Percentiles rank a stretch among this genome's conserved stretches.
Conservation (phyloP, 176 grass and related monocot species). For the Paspalum vaginatum region DNA sequence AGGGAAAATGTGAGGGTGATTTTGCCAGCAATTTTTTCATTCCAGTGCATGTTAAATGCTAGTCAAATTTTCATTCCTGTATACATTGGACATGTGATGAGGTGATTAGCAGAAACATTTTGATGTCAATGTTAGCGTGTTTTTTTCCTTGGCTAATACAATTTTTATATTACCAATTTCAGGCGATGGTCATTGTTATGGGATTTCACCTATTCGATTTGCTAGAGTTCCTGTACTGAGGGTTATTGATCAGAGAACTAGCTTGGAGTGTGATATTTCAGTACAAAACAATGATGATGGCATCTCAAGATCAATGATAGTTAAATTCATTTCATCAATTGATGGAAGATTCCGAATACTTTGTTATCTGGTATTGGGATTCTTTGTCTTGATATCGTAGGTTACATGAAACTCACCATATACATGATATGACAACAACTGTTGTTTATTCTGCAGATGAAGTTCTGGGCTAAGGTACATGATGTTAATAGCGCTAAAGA, state of each 20-base stretch:
- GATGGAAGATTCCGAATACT: conserved; percentile 85
- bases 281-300: conserved; percentile 97
- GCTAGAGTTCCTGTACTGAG: conserved; percentile 93
- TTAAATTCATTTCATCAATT: conserved; percentile 71
- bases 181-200: conserved; percentile 61
- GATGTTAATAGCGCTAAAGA: conserved; percentile 84
- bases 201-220: conserved; percentile 65
- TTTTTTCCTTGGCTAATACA: conserved; percentile 29
- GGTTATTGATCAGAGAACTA: conserved; percentile 61
- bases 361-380: conserved; percentile 86
- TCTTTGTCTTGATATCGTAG: conserved; percentile 23
- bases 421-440: conserved; percentile 25
- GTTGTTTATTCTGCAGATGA: conserved; percentile 69
- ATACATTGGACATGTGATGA: background rate
- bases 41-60: background rate
- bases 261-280: conserved; percentile 93
- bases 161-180: conserved; percentile 46
- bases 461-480: conserved; percentile 80
- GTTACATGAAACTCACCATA: conserved; percentile 16
- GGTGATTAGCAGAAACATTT: conserved; percentile 23
- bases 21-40: background rate
- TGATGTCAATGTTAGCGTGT: conserved; percentile 1
- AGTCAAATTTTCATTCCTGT: background rate
- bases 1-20: background rate
- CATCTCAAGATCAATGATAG: conserved; percentile 80